Conservation (phyloP, 352 stramenopile genomes). For the Globisporangium orthogonon region DNA sequence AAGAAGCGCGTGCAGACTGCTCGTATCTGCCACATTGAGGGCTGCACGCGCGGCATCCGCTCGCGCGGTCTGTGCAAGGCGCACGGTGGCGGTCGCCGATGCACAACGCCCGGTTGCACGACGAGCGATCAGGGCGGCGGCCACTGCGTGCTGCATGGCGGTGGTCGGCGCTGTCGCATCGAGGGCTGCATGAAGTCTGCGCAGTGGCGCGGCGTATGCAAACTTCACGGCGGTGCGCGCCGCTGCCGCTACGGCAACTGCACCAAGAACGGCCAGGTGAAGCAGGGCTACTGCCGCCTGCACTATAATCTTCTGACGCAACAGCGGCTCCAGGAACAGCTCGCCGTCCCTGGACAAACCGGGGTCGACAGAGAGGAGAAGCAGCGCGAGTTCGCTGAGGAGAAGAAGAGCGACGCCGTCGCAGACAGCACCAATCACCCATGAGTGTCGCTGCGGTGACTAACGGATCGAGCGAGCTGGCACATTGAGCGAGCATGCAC, state of each 20-base stretch:
- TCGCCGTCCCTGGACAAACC: background rate
- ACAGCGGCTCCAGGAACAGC: slow-evolving; percentile 22
- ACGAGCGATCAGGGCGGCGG: slow-evolving; percentile 83
- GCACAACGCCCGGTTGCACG: slow-evolving; percentile 67
- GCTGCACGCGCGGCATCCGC: slow-evolving; percentile 71
- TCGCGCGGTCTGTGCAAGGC: slow-evolving; percentile 52
- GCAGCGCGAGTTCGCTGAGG: background rate
- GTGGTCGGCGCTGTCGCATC: slow-evolving; percentile 68
- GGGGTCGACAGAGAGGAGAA: background rate
- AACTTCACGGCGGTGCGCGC: slow-evolving; percentile 79
- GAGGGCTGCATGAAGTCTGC: slow-evolving; percentile 78
- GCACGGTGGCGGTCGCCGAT: slow-evolving; percentile 57
- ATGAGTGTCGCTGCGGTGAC: background rate
- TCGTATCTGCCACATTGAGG: slow-evolving; percentile 66
- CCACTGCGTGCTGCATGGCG: slow-evolving; percentile 79
- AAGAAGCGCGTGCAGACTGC: slow-evolving; percentile 58
- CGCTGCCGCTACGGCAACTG: slow-evolving; percentile 70
- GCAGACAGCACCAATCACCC: background rate
- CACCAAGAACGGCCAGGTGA: slow-evolving; percentile 79
- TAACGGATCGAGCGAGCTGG: background rate
- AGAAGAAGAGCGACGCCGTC: background rate
- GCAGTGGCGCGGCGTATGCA: slow-evolving; percentile 75
- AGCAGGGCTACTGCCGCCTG: slow-evolving; percentile 73
- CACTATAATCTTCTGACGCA: slow-evolving; percentile 56
- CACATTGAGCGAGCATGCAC: background rate